A percentile compares a stretch with the other conserved stretches of the same genome.
Conservation (phyloP, 371 early-diverging fungal species). For the Mortierella sp. region DNA sequence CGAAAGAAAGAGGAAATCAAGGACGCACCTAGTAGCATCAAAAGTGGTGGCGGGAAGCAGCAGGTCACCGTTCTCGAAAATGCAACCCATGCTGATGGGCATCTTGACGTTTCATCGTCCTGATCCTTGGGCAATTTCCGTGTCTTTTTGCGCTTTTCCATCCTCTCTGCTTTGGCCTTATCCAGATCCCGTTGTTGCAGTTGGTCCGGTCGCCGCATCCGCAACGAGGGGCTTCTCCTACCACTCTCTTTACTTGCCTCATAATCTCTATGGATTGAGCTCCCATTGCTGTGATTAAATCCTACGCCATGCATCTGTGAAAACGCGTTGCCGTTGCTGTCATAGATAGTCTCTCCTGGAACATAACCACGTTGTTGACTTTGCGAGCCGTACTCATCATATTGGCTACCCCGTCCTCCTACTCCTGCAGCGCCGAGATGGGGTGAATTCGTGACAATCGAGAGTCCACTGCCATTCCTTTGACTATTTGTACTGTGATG, state of each 20-base stretch:
- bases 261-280: conserved; percentile 5
- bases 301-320: background rate
- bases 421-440: background rate
- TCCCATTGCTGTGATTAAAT: conserved; percentile 3
- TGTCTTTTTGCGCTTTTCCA: conserved; percentile 46
- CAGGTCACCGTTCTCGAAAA: conserved; percentile 68
- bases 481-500: conserved; percentile 14
- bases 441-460: conserved; percentile 29
- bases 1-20: background rate
- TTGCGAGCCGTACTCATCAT: conserved; percentile 3
- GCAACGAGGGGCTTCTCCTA: conserved; percentile 6
- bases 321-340: background rate
- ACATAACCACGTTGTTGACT: conserved; percentile 6
- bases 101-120: conserved; percentile 15
- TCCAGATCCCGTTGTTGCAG: conserved; percentile 46
- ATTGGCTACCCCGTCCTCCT: background rate
- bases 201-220: conserved; percentile 35
- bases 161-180: conserved; percentile 37
- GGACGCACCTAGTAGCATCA: conserved; percentile 58
- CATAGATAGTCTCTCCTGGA: conserved; percentile 9
- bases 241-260: conserved; percentile 1
- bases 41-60: conserved; percentile 62
- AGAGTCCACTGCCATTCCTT: conserved; percentile 20
- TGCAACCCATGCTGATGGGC: conserved; percentile 37
- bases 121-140: conserved; percentile 12